Evolutionary conservation across 163 green algal species (phyloP).

Genomic region (Picocystis sp.): DNA sequence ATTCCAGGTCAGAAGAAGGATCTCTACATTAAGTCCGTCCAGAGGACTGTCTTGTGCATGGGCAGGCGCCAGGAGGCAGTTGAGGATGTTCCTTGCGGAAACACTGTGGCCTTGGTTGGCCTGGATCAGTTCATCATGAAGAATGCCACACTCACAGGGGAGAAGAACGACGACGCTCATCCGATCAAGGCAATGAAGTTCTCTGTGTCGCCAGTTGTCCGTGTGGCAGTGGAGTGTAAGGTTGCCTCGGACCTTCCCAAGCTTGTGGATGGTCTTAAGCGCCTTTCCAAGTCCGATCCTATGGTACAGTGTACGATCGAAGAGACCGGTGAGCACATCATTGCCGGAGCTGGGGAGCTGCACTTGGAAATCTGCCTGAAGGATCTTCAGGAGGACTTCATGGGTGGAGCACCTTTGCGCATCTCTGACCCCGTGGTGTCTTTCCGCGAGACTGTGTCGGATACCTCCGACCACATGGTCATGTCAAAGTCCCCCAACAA

Average conservation of each 20-base stretch:
- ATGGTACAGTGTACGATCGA: constrained; percentile 99
- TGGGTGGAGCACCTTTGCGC: constrained; percentile 94
- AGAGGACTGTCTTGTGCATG: constrained; percentile 99
- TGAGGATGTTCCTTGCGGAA: constrained; percentile 95
- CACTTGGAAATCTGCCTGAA: constrained; percentile 99
- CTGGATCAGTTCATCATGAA: constrained; percentile 99
- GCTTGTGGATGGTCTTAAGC: constrained; percentile 97
- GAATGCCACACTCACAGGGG: constrained; percentile 90
- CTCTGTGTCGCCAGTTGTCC: constrained; percentile 95
- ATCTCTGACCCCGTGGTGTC: constrained; percentile 97
- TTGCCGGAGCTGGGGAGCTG: constrained; percentile 87
- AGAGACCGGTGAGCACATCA: constrained; percentile 99
- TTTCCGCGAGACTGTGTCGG: constrained; percentile 91
- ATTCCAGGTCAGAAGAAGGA: constrained; percentile 98
- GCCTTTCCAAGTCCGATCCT: constrained; percentile 89
- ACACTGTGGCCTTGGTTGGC: constrained; percentile 96
- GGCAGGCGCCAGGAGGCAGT: constrained; percentile 92
- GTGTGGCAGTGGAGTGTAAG: constrained; percentile 98
- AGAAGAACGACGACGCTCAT: constrained; percentile 76
- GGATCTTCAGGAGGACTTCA: constrained; percentile 98
- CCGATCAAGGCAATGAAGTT: constrained; percentile 99
- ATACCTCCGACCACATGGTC: constrained; percentile 66
- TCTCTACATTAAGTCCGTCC: constrained; percentile 95
- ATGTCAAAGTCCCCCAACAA: constrained; percentile 99
- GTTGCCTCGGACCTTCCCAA: constrained; percentile 96